Evolutionary conservation across 495 filamentous ascomycete species (phyloP).

Genomic region (Mytilinidion resinicola): DNA sequence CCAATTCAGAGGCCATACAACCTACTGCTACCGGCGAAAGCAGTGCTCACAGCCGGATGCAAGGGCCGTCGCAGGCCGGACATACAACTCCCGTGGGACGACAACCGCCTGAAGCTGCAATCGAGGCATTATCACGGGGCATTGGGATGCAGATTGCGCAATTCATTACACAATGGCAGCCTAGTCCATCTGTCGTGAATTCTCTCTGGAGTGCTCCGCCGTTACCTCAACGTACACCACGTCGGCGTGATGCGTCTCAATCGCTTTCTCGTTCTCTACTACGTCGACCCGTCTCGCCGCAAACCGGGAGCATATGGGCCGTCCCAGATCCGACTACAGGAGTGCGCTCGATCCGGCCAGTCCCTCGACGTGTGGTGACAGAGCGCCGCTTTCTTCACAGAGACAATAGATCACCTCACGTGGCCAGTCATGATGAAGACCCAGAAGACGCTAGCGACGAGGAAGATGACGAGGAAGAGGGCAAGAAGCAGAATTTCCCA

Average conservation of each 20-base stretch:
- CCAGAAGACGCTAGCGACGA: background rate
- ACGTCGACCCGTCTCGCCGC: background rate
- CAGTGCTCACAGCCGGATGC: too few relatives aligned
- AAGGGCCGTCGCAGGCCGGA: too few relatives aligned
- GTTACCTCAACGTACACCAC: background rate
- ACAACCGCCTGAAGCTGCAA: background rate
- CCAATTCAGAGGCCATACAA: too few relatives aligned
- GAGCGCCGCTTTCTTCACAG: background rate
- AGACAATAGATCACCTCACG: background rate
- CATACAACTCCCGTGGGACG: too few relatives aligned
- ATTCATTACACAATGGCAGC: slow-evolving; percentile 7
- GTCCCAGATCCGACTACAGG: background rate
- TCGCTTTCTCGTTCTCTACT: background rate
- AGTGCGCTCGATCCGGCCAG: background rate
- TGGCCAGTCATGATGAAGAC: background rate
- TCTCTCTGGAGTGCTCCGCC: background rate
- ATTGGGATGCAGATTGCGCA: slow-evolving; percentile 6
- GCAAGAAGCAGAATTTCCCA: background rate
- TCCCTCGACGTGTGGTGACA: background rate
- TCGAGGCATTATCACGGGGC: slow-evolving; percentile 3
- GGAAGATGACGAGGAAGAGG: background rate
- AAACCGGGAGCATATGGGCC: slow-evolving; percentile 1
- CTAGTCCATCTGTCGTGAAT: background rate
- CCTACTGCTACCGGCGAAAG: too few relatives aligned
- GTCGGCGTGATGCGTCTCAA: background rate